Evolutionary conservation across 352 stramenopile genomes (phyloP).

Genomic region (Globisporangium okanoganense): DNA sequence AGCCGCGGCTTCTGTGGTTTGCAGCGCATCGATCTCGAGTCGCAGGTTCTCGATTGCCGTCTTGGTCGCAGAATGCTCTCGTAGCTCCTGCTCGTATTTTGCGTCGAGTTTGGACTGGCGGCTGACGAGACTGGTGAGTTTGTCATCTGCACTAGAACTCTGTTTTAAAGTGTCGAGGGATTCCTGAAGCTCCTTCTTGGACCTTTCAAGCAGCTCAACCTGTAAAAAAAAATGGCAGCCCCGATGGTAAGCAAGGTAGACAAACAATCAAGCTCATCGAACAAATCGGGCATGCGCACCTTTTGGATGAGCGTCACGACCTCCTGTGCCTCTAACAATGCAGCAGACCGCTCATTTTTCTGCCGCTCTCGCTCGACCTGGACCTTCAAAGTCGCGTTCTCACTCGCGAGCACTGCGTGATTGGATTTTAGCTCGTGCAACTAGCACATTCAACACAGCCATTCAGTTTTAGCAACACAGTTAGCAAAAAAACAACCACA

Average conservation of each 20-base stretch:
- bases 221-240: too few species aligned
- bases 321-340: constrained; percentile 30
- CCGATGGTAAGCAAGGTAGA: too few species aligned
- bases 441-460: too few species aligned
- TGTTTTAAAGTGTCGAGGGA: constrained; percentile 32
- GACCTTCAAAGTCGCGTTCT: constrained; percentile 45
- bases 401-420: constrained; percentile 38
- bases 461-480: too few species aligned
- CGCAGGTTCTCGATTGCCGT: constrained; percentile 30
- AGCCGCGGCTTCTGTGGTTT: constrained; percentile 41
- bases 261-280: too few species aligned
- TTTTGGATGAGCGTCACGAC: constrained; percentile 33
- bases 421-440: constrained; percentile 55
- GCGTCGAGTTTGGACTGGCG: constrained; percentile 32
- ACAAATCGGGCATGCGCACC: constrained; percentile 23
- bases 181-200: constrained; percentile 33
- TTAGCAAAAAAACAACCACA: constrained; percentile 2
- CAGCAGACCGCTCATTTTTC: constrained; percentile 25
- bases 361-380: constrained; percentile 39
- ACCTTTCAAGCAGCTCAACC: constrained; percentile 30
- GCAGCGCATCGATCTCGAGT: constrained; percentile 45
- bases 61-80: constrained; percentile 24
- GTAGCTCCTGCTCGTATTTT: constrained; percentile 29
- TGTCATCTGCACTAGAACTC: constrained; percentile 34
- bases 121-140: constrained; percentile 24